Conservation (phyloP, 169 alveolate genomes). For the Perkinsus marinus region DNA sequence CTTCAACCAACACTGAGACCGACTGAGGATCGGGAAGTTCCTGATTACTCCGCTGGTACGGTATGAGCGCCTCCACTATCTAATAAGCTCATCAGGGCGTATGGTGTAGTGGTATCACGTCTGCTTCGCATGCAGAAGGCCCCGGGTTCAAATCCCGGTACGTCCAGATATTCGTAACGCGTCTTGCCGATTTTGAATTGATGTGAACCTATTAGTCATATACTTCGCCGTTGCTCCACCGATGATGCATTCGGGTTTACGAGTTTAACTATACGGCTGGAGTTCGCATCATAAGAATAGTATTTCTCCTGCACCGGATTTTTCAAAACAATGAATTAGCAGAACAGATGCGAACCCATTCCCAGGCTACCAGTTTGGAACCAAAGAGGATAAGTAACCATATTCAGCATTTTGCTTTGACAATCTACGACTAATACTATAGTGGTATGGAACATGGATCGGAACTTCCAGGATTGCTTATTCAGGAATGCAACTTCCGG, state of each 20-base stretch:
- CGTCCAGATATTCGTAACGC: neutral
- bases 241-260: too few relatives aligned
- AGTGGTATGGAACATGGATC: too few relatives aligned
- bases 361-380: too few relatives aligned
- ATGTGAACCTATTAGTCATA: neutral
- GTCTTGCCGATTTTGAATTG: neutral
- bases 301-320: neutral
- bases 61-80: neutral
- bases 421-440: too few relatives aligned
- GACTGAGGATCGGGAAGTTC: neutral
- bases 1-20: too few relatives aligned
- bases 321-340: too few relatives aligned
- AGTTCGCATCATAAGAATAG: neutral
- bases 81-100: neutral
- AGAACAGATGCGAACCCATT: too few relatives aligned
- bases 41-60: neutral
- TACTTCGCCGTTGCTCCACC: neutral
- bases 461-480: too few relatives aligned
- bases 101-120: neutral
- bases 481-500: too few relatives aligned
- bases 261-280: too few relatives aligned
- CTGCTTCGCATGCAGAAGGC: neutral
- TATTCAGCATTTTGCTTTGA: too few relatives aligned
- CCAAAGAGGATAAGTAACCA: too few relatives aligned
- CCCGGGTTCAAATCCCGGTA: neutral